Evolutionary conservation across 2,329 filamentous ascomycete genomes (phyloP).

Genomic region (Ophiostoma sp.): DNA sequence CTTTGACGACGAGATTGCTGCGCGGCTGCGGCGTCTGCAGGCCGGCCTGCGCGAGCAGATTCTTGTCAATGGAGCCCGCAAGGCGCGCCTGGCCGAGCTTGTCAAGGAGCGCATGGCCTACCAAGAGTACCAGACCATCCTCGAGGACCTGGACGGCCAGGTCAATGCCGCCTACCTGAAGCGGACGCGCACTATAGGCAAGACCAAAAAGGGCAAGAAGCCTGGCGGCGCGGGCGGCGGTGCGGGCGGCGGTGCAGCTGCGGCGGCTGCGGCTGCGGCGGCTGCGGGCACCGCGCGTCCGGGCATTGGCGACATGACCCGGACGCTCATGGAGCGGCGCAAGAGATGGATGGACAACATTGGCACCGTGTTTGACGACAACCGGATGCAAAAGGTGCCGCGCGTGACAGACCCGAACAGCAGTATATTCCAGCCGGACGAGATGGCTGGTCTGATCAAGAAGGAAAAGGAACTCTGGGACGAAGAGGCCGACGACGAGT

Average conservation of each 20-base stretch:
- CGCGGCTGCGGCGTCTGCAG: slow-evolving; percentile 80
- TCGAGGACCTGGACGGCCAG: slow-evolving; percentile 91
- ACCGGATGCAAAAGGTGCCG: slow-evolving; percentile 68
- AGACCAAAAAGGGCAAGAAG: slow-evolving; percentile 73
- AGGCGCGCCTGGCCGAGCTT: slow-evolving; percentile 77
- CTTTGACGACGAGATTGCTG: slow-evolving; percentile 90
- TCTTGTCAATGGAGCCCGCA: slow-evolving; percentile 84
- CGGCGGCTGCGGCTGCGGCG: slow-evolving; percentile 35
- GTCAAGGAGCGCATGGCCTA: slow-evolving; percentile 90
- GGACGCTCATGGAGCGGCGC: slow-evolving; percentile 86
- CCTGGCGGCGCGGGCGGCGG: slow-evolving; percentile 51
- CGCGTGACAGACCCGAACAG: slow-evolving; percentile 57
- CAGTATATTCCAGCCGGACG: slow-evolving; percentile 66
- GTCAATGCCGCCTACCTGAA: slow-evolving; percentile 95
- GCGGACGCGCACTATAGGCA: slow-evolving; percentile 87
- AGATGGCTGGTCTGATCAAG: slow-evolving; percentile 69
- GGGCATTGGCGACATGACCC: slow-evolving; percentile 84
- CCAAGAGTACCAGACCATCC: slow-evolving; percentile 94
- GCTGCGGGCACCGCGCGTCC: slow-evolving; percentile 57
- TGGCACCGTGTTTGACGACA: slow-evolving; percentile 82
- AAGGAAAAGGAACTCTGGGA: slow-evolving; percentile 76
- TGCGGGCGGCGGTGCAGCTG: slow-evolving; percentile 30
- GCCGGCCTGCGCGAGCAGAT: slow-evolving; percentile 74
- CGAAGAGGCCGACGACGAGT: slow-evolving; percentile 65
- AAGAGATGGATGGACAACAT: slow-evolving; percentile 87